These are phyloP conservation scores for Trichoderma gracile DNA, from an alignment of 2,329 filamentous ascomycete species.

Conservation along the genomic window DNA sequence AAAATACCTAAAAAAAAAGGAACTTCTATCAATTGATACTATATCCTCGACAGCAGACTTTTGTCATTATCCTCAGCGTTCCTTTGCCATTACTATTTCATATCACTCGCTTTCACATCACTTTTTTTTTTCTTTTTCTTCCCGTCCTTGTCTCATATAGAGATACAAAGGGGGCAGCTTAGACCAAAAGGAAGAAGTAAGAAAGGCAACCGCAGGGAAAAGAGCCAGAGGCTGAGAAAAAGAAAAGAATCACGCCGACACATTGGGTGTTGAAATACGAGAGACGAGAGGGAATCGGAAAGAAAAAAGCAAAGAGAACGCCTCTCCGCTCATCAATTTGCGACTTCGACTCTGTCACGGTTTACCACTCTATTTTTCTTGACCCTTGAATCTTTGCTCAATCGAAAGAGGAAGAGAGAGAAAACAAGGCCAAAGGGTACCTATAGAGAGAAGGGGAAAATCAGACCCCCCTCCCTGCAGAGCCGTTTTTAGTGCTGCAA, in stretches of 20 bases:
- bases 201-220: no score
- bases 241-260: not conserved
- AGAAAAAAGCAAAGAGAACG: no score
- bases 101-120: not conserved
- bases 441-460: not conserved
- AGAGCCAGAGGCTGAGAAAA: not conserved
- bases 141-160: not conserved
- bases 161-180: not conserved
- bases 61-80: not conserved
- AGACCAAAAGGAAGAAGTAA: not conserved
- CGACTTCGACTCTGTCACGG: no score
- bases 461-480: constrained; percentile 16
- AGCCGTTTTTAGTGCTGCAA: constrained; percentile 22
- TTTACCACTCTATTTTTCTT: no score
- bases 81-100: not conserved
- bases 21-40: not conserved
- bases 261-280: no score
- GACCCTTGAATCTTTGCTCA: no score
- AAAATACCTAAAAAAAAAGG: no score
- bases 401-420: no score
- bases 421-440: not conserved
- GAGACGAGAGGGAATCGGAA: no score
- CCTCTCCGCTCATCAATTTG: no score
- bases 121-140: not conserved
- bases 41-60: not conserved